Evolutionary conservation across 352 stramenopile genomes (phyloP).

Genomic region (Phytophthora crassamura): DNA sequence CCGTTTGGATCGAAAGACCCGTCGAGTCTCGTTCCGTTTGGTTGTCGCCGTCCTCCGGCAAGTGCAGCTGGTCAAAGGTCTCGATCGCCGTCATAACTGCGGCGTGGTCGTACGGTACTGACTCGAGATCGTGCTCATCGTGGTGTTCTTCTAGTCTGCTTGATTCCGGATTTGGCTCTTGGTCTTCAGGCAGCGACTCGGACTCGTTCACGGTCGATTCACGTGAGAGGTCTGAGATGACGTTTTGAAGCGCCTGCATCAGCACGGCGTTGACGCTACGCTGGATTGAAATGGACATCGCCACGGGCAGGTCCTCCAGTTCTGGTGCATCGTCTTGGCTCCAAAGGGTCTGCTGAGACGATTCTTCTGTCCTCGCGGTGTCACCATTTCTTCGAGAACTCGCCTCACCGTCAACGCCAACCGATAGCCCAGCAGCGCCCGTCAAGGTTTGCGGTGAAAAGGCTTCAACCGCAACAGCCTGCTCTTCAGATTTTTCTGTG

Average conservation of each 20-base stretch:
- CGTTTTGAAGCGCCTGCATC: conserved; percentile 34
- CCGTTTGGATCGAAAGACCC: conserved; percentile 47
- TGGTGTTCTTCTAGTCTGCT: background rate
- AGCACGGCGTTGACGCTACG: conserved; percentile 43
- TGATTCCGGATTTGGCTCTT: background rate
- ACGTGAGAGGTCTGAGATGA: conserved; percentile 29
- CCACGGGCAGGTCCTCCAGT: conserved; percentile 20
- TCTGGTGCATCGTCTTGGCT: conserved; percentile 5
- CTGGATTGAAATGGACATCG: conserved; percentile 40
- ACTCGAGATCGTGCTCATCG: conserved; percentile 5
- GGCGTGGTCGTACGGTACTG: conserved; percentile 23
- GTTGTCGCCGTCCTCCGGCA: conserved; percentile 14
- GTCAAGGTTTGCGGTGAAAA: background rate
- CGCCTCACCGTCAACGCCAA: background rate
- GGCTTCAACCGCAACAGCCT: background rate
- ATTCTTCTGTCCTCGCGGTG: background rate
- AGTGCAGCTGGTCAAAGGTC: conserved; percentile 18
- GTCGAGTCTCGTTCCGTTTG: conserved; percentile 10
- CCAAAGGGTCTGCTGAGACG: background rate
- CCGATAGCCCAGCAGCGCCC: background rate
- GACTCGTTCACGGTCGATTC: background rate
- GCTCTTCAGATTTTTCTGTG: background rate
- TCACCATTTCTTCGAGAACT: background rate
- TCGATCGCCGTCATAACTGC: conserved; percentile 28
- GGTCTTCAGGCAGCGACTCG: background rate